These are phyloP conservation scores for Crithidia bombi DNA, from an alignment of 208 protist genomes.

Conservation along the genomic window DNA sequence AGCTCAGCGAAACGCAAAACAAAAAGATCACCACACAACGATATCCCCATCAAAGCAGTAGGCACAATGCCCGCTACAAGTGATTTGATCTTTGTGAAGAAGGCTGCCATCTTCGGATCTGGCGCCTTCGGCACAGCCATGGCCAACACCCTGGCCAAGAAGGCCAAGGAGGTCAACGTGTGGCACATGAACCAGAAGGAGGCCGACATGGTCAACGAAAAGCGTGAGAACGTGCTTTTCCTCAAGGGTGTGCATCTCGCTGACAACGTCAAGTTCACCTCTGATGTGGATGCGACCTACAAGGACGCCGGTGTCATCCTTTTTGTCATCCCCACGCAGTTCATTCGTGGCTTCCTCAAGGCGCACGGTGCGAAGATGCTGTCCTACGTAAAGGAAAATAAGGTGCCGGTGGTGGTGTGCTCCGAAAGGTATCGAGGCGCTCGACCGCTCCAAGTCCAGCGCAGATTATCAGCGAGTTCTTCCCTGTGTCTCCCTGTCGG, in stretches of 20 bases:
- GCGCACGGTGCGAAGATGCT: constrained; percentile 46
- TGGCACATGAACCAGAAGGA: constrained; percentile 80
- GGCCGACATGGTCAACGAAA: constrained; percentile 65
- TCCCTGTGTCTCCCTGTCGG: constrained; percentile 60
- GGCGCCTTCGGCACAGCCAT: constrained; percentile 88
- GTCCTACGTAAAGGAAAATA: constrained; percentile 41
- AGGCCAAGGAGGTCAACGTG: constrained; percentile 66
- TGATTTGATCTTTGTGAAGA: constrained; percentile 57
- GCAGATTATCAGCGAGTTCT: constrained; percentile 81
- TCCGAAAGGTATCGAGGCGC: constrained; percentile 88
- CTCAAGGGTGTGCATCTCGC: constrained; percentile 71
- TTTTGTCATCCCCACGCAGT: constrained; percentile 88
- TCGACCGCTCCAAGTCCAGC: constrained; percentile 77
- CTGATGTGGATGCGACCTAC: constrained; percentile 53
- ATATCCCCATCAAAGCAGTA: neutral
- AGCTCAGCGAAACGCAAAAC: neutral
- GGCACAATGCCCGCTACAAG: constrained; percentile 17
- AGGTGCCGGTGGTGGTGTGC: constrained; percentile 73
- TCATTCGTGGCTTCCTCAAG: constrained; percentile 79
- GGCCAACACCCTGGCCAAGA: constrained; percentile 68
- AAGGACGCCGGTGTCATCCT: constrained; percentile 75
- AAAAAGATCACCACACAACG: constrained; percentile 2
- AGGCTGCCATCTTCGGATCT: constrained; percentile 77
- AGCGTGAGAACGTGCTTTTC: constrained; percentile 78
- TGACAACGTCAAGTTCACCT: constrained; percentile 67